phyloP scores from a whole-genome alignment of 2,329 filamentous ascomycete genomes.

The Trichophyton equinum region DNA sequence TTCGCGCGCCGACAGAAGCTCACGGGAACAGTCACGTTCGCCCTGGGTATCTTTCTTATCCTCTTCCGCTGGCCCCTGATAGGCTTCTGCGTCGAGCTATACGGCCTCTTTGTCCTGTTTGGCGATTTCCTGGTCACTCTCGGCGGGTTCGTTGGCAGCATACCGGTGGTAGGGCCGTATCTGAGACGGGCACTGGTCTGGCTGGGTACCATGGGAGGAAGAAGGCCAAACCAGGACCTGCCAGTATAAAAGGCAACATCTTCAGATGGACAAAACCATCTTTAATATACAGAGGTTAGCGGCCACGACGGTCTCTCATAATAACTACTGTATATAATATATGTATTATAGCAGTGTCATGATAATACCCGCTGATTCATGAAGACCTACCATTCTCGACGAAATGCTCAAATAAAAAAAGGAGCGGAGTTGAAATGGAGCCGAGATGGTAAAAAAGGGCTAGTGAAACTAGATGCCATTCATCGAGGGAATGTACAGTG shows the following conservation, averaged over 20 bases:
- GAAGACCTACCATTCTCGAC: background rate
- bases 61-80: conserved; percentile 80
- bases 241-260: conserved; percentile 9
- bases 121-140: conserved; percentile 94
- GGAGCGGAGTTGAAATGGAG: background rate
- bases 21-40: conserved; percentile 82
- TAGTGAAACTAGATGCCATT: background rate
- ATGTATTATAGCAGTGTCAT: background rate
- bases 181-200: conserved; percentile 63
- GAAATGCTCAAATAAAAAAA: background rate
- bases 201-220: conserved; percentile 56
- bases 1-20: conserved; percentile 89
- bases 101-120: conserved; percentile 86
- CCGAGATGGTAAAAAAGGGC: background rate
- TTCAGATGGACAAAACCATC: background rate
- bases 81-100: conserved; percentile 80
- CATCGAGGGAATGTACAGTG: background rate
- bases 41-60: conserved; percentile 69
- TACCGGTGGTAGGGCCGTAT: conserved; percentile 78
- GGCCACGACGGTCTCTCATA: background rate
- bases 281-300: too few relatives aligned
- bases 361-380: background rate
- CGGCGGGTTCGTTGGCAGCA: conserved; percentile 68
- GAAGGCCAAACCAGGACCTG: conserved; percentile 30
- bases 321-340: background rate